These are phyloP conservation scores for Plasmodium reichenowi DNA, from an alignment of 169 alveolate genomes.

Conservation along the genomic window DNA sequence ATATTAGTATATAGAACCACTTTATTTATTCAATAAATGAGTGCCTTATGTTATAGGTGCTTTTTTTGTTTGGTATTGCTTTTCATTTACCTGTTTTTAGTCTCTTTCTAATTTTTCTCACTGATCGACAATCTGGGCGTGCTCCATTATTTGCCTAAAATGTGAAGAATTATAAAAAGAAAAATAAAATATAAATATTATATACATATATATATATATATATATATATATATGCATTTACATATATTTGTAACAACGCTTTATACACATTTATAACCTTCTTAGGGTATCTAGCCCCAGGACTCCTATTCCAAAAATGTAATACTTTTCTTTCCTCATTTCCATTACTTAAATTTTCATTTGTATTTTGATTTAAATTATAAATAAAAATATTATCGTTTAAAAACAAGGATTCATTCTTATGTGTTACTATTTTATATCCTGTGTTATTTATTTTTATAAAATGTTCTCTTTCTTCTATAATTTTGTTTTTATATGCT, in stretches of 20 bases:
- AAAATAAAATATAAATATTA: background rate
- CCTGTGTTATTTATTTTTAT: too few species aligned
- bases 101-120: slow-evolving; percentile 74
- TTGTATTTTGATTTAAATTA: slow-evolving; percentile 10
- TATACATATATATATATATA: background rate
- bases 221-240: background rate
- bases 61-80: too few species aligned
- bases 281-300: slow-evolving; percentile 77
- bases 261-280: slow-evolving; percentile 24
- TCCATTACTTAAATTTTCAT: slow-evolving; percentile 4
- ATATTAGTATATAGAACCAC: too few species aligned
- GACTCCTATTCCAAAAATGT: slow-evolving; percentile 75
- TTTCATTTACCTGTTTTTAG: slow-evolving; percentile 71
- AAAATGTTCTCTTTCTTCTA: too few species aligned
- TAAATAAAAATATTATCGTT: slow-evolving; percentile 25
- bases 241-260: slow-evolving; percentile 3
- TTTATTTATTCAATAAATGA: too few species aligned
- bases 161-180: background rate
- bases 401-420: slow-evolving; percentile 13
- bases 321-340: slow-evolving; percentile 8
- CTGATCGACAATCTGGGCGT: slow-evolving; percentile 77
- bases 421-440: too few species aligned
- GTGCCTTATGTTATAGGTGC: too few species aligned
- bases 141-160: slow-evolving; percentile 76
- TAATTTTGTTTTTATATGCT: too few species aligned